Base-by-base conservation (phyloP, 345 rosid genomes). In the Diplotaxis tenuifolia region DNA sequence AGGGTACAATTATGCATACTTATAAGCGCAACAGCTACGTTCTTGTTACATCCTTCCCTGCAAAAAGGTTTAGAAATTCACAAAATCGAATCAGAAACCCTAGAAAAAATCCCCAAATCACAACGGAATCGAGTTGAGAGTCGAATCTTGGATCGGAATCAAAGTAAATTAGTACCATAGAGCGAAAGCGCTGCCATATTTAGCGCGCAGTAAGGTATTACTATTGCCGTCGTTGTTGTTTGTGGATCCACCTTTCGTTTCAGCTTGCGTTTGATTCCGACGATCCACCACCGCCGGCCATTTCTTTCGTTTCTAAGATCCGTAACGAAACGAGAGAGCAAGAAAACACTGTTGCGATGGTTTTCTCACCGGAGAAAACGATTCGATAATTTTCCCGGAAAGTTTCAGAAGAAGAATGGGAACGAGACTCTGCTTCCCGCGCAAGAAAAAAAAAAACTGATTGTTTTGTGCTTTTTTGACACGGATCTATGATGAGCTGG, bases 141-240 rank as follows among this genome's bases (percentile, higher is more conserved):
- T 12, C 40, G 34, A 27, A 62, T 53, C 74, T 12, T 1, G 32
- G 14, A 6, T 47, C 67, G 47, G 59, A 66, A 57, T 11, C 4
- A 0, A 19, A 10, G 11, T 3, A 4, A 0, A 64, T 3, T 7
- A 4, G 2, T 68, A 95, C 99, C 99, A 95, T 67, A 77, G 73
- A 65, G 89, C 78, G 38, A 95, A 95, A 65, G 97, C 98, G 12
- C 97, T 92, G 73, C 99, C 98, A 53, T 86, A 91, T 78, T 65
- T 90, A 62, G 84, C 96, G 4, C 99, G 93, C 12, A 89, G 74
- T 61, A 95, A 79, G 59, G 88, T 78, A n/a, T n/a, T n/a, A n/a
- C n/a, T n/a, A n/a, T n/a, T n/a, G n/a, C n/a, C n/a, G 9, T 55
- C 64, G 57, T 5, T n/a, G n/a, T n/a, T 1, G 15, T n/a, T n/a